Percentiles rank a stretch among this genome's conserved stretches.
Evolutionary conservation across 2,329 filamentous ascomycete genomes (phyloP).

Genomic region (Trichothecium sympodiale): DNA sequence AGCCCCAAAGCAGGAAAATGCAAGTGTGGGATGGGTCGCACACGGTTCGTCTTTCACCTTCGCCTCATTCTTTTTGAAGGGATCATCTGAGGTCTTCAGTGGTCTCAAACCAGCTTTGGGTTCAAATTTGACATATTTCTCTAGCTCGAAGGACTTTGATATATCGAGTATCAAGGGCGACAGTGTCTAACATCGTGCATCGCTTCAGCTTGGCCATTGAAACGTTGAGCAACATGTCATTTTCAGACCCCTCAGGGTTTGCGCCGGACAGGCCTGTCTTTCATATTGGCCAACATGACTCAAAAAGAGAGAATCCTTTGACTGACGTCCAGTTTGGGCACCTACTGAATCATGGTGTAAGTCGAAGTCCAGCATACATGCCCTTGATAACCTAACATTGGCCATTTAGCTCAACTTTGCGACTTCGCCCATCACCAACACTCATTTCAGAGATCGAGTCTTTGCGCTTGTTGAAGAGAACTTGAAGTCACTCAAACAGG

Average conservation of each 20-base stretch:
- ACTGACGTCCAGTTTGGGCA: constrained; percentile 54
- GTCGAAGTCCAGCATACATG: constrained; percentile 16
- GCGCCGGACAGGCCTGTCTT: constrained; percentile 34
- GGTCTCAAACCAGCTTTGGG: too few species aligned
- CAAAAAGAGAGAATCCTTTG: constrained; percentile 46
- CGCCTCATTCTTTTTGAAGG: too few species aligned
- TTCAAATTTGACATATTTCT: too few species aligned
- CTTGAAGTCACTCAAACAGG: constrained; percentile 31
- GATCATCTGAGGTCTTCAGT: too few species aligned
- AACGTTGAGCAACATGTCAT: constrained; percentile 14
- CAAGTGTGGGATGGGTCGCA: too few species aligned
- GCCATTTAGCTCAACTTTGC: constrained; percentile 60
- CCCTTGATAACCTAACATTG: constrained; percentile 7
- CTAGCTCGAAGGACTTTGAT: too few species aligned
- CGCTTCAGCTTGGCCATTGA: background rate
- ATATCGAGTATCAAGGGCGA: background rate
- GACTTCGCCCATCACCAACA: constrained; percentile 67
- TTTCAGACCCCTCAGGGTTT: constrained; percentile 13
- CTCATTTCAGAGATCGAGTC: constrained; percentile 59
- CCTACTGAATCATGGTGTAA: constrained; percentile 58
- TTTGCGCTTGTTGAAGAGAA: constrained; percentile 49
- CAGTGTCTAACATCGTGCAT: background rate
- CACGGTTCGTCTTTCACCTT: too few species aligned
- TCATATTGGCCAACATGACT: constrained; percentile 67
- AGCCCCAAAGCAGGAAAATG: too few species aligned